Base-by-base conservation (phyloP, 1,139 yeast genomes). In the Candida dubliniensis region DNA sequence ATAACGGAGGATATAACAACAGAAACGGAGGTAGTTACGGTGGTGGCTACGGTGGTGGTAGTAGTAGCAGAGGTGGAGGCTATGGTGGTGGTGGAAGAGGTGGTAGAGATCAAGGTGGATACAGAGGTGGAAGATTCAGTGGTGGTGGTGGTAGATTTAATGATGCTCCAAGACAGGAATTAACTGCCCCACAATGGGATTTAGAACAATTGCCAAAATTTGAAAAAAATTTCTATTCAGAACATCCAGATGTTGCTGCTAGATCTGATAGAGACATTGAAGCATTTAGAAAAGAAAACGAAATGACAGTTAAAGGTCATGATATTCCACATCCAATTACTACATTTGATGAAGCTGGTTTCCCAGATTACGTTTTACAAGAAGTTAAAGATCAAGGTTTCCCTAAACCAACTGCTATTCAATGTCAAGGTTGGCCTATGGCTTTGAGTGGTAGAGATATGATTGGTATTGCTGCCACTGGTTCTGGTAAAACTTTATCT, bases 381-480 rank as follows among this genome's bases (percentile, higher is more conserved):
- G 97, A 93, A 74, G 90, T 93, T 58, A 82, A 87, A 72, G 84
- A 84, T 49, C 93, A 88, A 71, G 98, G 98, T 49, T 93, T 93
- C 75, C 95, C 86, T 47, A 81, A 76, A 53, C 99, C 99, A 58
- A 93, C 99, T 47, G 89, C 89, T 54, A 93, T 93, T 64, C 99
- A 93, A 75, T 88, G 96, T 69, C 99, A 95, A 76, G 99, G 99
- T 74, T 93, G 99, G 99, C 99, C 99, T 51, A 93, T 93, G 99
- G 99, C 99, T 63, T 78, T 91, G 52, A 84, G 93, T 60, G 99
- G 99, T 76, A 87, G 98, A 74, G 98, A 93, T 69, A 88, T 93
- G 91, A 86, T 93, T 69, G 99, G 99, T 78, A 87, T 93, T 67
- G 98, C 99, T 47, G 86, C 96, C 56, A 93, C 99, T 57, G 99